Base-by-base conservation (phyloP, 805 yeast species). In the Kluyveromyces aestuarii region DNA sequence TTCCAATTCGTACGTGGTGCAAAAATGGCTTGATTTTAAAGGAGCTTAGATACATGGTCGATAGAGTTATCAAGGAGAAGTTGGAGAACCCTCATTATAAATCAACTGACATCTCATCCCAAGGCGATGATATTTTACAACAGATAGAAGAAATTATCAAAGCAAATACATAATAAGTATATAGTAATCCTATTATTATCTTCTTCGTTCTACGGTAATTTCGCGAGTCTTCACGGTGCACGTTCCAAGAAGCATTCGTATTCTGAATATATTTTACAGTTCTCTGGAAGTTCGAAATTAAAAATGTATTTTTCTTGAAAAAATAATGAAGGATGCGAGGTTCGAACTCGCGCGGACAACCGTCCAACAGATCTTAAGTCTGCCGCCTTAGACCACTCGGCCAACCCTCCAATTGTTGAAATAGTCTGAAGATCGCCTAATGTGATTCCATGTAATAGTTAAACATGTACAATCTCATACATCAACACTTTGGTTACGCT, bases 1-100 rank as follows among this genome's bases (percentile, higher is more conserved):
- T 87, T 35, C 95, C 96, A 0, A 74, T 91, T 11, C 74, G 87
- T 52, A 87, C 96, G 1, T 91, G 97, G 97, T 84, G 96, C 54
- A 86, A 93, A 55, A 87, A 90, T 58, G 98, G 90, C 1, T 96
- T 91, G 2, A 68, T 91, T 43, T 75, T 90, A 30, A 84, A 86
- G 50, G 79, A 83, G 50, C 67, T 91, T 48, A 71, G 95, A 56
- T 59, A 67, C 10, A 62, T 87, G 43, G 64, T 91, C 33, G 96
- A 89, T 59, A 69, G 73, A 17, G 79, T 85, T 0, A 76, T 91
- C 48, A 83, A 77, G 40, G 74, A 72, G 19, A 80, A 80, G 54
- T 69, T 90, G 41, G 79, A 72, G 18, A 67, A 66, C 35, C 84
- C 86, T 2, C 56, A 62, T 2, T 71, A 68, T 46, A 41, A 48